phyloP scores from a whole-genome alignment of 1,139 yeast genomes.

The Taphrina deformans region DNA sequence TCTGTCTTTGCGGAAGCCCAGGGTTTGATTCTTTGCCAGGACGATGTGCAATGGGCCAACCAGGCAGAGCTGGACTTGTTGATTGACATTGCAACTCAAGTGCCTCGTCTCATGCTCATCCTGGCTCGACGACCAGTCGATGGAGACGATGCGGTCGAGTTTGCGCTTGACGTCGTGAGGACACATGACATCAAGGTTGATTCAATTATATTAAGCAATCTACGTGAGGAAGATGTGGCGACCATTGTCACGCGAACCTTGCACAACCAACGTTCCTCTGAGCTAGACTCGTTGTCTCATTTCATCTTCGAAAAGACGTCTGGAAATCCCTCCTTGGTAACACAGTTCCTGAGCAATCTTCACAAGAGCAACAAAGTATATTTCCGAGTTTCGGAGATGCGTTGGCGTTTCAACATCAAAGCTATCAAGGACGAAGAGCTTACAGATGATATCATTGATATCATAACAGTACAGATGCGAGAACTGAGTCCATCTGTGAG shows the following conservation, averaged over 20 bases:
- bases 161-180: background rate
- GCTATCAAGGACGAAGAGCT: slow-evolving; percentile 8
- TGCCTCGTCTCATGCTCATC: slow-evolving; percentile 4
- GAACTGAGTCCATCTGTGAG: background rate
- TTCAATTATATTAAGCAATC: background rate
- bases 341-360: background rate
- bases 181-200: slow-evolving; percentile 1
- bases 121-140: slow-evolving; percentile 1
- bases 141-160: background rate
- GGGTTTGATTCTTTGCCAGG: slow-evolving; percentile 1
- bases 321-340: slow-evolving; percentile 8
- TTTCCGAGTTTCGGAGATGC: background rate
- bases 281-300: background rate
- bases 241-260: slow-evolving; percentile 4
- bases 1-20: background rate
- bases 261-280: slow-evolving; percentile 3
- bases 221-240: background rate
- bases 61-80: slow-evolving; percentile 10
- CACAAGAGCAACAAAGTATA: background rate
- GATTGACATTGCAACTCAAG: background rate
- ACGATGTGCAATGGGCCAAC: slow-evolving; percentile 22
- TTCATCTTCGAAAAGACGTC: background rate
- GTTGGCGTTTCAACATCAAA: slow-evolving; percentile 12
- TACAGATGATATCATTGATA: background rate
- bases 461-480: background rate